phyloP scores from a whole-genome alignment of 2,329 filamentous ascomycete genomes.

The Paecilomyces sp. region DNA sequence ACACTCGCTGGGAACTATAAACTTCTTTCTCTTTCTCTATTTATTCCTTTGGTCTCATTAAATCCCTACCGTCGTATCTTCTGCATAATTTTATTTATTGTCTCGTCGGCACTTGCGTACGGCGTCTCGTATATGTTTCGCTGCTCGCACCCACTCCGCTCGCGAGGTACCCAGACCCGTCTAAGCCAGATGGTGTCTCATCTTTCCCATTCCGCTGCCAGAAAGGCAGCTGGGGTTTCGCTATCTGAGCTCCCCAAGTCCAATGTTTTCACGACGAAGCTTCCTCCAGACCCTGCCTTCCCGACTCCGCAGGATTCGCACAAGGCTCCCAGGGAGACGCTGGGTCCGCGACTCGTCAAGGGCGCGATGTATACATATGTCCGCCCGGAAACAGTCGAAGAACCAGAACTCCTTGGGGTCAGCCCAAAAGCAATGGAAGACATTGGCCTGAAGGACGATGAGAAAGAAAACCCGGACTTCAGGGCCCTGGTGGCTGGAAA shows the following conservation, averaged over 20 bases:
- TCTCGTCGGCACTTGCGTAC: not conserved
- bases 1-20: not conserved
- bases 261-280: conserved; percentile 56
- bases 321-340: conserved; percentile 65
- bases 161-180: conserved; percentile 18
- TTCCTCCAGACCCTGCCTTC: conserved; percentile 71
- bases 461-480: conserved; percentile 68
- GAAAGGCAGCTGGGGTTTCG: conserved; percentile 21
- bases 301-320: conserved; percentile 78
- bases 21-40: not conserved
- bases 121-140: conserved; percentile 17
- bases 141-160: conserved; percentile 8
- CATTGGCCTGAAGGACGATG: conserved; percentile 64
- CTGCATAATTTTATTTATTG: not conserved
- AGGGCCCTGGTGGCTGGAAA: conserved; percentile 73
- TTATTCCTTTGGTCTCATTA: no score
- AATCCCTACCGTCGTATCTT: not conserved
- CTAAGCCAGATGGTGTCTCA: conserved; percentile 41
- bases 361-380: conserved; percentile 87
- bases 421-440: conserved; percentile 73
- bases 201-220: conserved; percentile 19
- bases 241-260: conserved; percentile 54
- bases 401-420: conserved; percentile 73
- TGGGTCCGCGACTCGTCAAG: conserved; percentile 76
- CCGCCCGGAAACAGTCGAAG: conserved; percentile 63